These are phyloP conservation scores for Podila epicladia DNA, from an alignment of 192 early-diverging fungal genomes.

Conservation along the genomic window DNA sequence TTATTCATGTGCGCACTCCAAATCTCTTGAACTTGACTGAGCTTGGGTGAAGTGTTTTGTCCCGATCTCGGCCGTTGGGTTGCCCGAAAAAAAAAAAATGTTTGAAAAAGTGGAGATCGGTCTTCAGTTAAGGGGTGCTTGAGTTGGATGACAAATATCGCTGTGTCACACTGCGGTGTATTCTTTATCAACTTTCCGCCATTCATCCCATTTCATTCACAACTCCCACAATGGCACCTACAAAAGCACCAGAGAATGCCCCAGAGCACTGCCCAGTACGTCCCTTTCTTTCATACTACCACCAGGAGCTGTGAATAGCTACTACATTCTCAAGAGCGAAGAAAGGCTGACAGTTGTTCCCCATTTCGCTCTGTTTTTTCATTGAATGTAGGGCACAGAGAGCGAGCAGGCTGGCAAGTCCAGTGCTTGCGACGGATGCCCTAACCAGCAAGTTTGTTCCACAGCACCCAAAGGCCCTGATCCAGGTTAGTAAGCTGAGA, in stretches of 20 bases:
- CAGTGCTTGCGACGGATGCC: constrained; percentile 83
- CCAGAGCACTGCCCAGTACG: constrained; percentile 70
- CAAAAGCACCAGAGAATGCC: constrained; percentile 60
- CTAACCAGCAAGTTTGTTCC: constrained; percentile 81
- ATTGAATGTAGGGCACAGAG: constrained; percentile 64
- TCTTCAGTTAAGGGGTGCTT: too few relatives aligned
- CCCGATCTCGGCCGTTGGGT: too few relatives aligned
- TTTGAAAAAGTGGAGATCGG: too few relatives aligned
- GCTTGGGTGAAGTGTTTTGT: too few relatives aligned
- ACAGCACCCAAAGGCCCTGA: constrained; percentile 83
- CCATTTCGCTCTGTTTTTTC: neutral
- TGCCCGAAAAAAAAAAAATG: too few relatives aligned
- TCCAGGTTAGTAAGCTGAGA: constrained; percentile 57
- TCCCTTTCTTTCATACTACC: neutral
- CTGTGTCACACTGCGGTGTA: too few relatives aligned
- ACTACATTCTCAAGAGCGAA: neutral
- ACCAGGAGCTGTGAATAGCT: neutral
- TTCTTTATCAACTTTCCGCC: neutral
- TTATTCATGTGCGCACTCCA: too few relatives aligned
- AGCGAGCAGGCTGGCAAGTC: constrained; percentile 77
- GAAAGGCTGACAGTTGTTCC: neutral
- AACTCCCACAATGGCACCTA: constrained; percentile 18
- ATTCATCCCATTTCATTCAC: neutral
- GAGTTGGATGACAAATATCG: too few relatives aligned
- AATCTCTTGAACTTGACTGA: too few relatives aligned